Percentiles rank a stretch among this genome's conserved stretches.
Conservation (phyloP, 805 yeast genomes). For the Candida takata region DNA sequence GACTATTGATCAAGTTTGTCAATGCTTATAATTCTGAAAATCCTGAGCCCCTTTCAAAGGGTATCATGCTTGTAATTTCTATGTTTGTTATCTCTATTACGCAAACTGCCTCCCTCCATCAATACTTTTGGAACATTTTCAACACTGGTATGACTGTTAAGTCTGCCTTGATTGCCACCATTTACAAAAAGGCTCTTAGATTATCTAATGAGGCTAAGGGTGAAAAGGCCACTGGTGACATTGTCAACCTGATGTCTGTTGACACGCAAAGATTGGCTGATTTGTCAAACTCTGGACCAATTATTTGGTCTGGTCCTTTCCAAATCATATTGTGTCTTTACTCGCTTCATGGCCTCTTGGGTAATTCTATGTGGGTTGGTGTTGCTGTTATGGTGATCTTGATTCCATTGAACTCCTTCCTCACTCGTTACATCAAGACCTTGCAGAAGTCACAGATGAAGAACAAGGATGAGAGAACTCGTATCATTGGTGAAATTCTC, state of each 20-base stretch:
- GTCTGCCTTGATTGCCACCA: slow-evolving; percentile 57
- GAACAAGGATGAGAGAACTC: slow-evolving; percentile 85
- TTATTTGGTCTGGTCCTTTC: slow-evolving; percentile 91
- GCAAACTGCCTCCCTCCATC: slow-evolving; percentile 75
- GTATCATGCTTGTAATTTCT: slow-evolving; percentile 64
- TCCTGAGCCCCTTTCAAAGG: slow-evolving; percentile 54
- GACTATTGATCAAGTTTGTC: slow-evolving; percentile 55
- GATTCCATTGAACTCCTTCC: slow-evolving; percentile 70
- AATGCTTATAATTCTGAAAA: slow-evolving; percentile 35
- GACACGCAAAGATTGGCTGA: slow-evolving; percentile 88
- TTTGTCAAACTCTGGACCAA: slow-evolving; percentile 66
- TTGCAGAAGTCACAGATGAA: slow-evolving; percentile 84
- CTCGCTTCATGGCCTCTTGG: slow-evolving; percentile 66
- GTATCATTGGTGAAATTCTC: slow-evolving; percentile 80
- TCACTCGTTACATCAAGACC: slow-evolving; percentile 61
- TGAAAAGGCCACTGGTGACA: slow-evolving; percentile 79
- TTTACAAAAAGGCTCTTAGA: slow-evolving; percentile 61
- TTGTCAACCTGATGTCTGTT: slow-evolving; percentile 90
- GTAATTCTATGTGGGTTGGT: slow-evolving; percentile 96
- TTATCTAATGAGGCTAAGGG: slow-evolving; percentile 68
- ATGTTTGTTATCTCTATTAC: slow-evolving; percentile 73
- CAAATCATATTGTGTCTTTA: slow-evolving; percentile 72
- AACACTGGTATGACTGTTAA: slow-evolving; percentile 73
- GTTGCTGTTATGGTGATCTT: slow-evolving; percentile 68
- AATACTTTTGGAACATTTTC: slow-evolving; percentile 68